Evolutionary conservation across 805 yeast species (phyloP), one percentile per base, ranked within the genome.

Genomic region (Lipomyces anomalus): DNA sequence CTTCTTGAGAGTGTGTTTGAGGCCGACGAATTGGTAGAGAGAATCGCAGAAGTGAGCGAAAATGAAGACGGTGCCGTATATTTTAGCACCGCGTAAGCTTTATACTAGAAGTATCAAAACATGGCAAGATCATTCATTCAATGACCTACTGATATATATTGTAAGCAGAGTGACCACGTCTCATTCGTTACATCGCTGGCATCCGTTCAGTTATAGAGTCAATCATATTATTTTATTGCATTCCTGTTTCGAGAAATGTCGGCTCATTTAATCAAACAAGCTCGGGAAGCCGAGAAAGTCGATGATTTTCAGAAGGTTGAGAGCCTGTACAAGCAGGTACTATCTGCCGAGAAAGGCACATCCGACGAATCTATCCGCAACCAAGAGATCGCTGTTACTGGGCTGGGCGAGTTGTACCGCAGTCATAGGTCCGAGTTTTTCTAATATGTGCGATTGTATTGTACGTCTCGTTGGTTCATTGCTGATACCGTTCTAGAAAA

Each of bases 331-430:
- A 61, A 69, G 44, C 69, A 70, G 43, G 67, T 84, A 21, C 68
- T 85, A 45, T 54, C 59, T 4, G 41, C 43, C 33, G 60, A 56
- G 26, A 52, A 62, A 4, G 59, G 57, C 16, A 37, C 43, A 20
- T 61, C 64, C 36, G 80, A 75, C 44, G 63, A 66, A 52, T 52
- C 66, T 7, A 68, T 72, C 42, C 79, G 76, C 49, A 69, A 70
- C 41, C 79, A 79, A 65, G 95, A 88, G 61, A 56, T 70, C 7
- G 80, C 92, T 28, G 79, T 90, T 38, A 62, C 78, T 40, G 92
- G 83, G 59, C 72, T 90, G 56, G 96, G 95, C 29, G 71, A 74
- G 47, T 62, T 88, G 26, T 89, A 84, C 65, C 76, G 78, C 47
- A 63, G 63, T 1, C 67, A 70, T 28, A 60, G 51, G 57, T 45